Evolutionary conservation across 192 early-diverging fungal species (phyloP).

Genomic region (Cladochytrium replicatum): DNA sequence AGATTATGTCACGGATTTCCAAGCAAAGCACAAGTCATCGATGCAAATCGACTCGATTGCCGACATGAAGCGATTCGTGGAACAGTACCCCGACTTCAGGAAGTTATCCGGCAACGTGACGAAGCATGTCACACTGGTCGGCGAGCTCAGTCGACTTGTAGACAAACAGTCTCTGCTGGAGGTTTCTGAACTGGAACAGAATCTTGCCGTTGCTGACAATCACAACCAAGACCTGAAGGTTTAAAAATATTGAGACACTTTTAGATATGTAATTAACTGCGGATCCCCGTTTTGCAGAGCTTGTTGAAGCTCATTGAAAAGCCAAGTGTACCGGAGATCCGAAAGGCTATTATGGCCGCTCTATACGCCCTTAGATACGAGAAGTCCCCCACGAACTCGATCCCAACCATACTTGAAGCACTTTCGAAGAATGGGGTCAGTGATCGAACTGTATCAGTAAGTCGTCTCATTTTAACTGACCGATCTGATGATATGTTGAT

Average conservation of each 20-base stretch:
- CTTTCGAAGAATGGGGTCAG: slow-evolving; percentile 63
- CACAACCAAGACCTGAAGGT: slow-evolving; percentile 80
- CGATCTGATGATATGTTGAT: slow-evolving; percentile 1
- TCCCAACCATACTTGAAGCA: slow-evolving; percentile 59
- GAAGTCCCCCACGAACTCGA: slow-evolving; percentile 61
- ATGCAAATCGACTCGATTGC: slow-evolving; percentile 89
- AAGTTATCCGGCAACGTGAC: slow-evolving; percentile 94
- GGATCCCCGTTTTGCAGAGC: too few relatives aligned
- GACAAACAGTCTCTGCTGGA: slow-evolving; percentile 64
- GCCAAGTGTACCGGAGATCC: slow-evolving; percentile 56
- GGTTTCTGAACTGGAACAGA: slow-evolving; percentile 90
- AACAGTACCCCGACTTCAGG: slow-evolving; percentile 96
- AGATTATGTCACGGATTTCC: slow-evolving; percentile 88
- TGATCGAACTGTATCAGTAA: slow-evolving; percentile 61
- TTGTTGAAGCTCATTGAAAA: slow-evolving; percentile 60
- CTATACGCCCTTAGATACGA: slow-evolving; percentile 92
- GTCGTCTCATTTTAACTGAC: too few relatives aligned
- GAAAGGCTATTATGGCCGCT: slow-evolving; percentile 69
- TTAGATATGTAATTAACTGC: neutral
- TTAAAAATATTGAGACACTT: neutral
- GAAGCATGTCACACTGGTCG: slow-evolving; percentile 95
- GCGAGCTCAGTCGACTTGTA: slow-evolving; percentile 84
- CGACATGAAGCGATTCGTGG: slow-evolving; percentile 99
- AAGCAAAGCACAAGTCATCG: slow-evolving; percentile 82
- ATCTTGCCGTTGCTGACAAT: slow-evolving; percentile 77